phyloP scores from a whole-genome alignment of 2,329 filamentous ascomycete genomes.

The Talaromyces sp. region DNA sequence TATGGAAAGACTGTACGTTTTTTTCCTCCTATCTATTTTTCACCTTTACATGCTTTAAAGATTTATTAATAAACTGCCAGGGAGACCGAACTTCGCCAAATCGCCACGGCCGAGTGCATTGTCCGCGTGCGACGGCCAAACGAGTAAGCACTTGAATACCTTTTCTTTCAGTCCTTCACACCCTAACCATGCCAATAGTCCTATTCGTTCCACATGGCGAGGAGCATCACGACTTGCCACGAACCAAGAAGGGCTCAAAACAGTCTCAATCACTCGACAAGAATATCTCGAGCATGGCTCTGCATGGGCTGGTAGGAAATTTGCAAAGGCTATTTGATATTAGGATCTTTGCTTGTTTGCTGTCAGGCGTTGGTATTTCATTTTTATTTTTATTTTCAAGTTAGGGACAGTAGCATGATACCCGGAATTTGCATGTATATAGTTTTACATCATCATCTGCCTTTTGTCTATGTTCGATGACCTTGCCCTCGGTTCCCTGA shows the following conservation, averaged over 20 bases:
- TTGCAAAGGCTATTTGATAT: conserved; percentile 38
- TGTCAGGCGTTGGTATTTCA: conserved; percentile 5
- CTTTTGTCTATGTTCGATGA: not conserved
- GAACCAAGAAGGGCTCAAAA: conserved; percentile 58
- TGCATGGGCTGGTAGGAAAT: conserved; percentile 67
- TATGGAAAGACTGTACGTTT: conserved; percentile 61
- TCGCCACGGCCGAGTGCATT: conserved; percentile 69
- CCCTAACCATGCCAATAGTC: conserved; percentile 33
- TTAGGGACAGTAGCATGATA: conserved; percentile 7
- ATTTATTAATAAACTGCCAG: conserved; percentile 24
- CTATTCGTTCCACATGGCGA: conserved; percentile 75
- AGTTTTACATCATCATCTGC: not conserved
- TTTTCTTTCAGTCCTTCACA: not conserved
- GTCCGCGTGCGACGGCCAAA: conserved; percentile 65
- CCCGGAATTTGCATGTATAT: conserved; percentile 1
- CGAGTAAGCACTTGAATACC: conserved; percentile 42
- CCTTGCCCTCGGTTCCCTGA: not conserved
- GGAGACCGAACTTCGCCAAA: conserved; percentile 63
- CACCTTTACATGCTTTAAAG: not conserved
- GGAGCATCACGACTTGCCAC: conserved; percentile 74
- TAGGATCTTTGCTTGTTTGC: not conserved
- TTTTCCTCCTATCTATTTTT: not conserved
- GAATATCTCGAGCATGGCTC: conserved; percentile 87
- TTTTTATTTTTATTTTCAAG: not conserved
- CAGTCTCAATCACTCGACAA: conserved; percentile 70